phyloP scores from a whole-genome alignment of 805 yeast genomes.

The Metschnikowia vanudenii region DNA sequence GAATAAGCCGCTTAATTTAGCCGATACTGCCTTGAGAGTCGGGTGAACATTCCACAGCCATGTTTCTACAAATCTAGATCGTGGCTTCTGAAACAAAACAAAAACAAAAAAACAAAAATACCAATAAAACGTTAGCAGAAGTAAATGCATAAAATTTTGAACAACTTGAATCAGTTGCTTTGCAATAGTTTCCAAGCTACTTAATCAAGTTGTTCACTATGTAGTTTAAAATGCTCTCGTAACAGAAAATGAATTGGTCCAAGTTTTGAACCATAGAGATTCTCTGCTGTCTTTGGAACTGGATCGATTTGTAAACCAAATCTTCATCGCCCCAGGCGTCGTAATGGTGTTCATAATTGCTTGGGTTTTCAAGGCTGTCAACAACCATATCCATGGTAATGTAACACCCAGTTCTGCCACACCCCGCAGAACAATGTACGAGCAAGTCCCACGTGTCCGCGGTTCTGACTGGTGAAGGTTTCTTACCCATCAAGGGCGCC shows the following conservation, averaged over 20 bases:
- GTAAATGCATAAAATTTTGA: slow-evolving; percentile 1
- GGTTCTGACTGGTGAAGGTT: slow-evolving; percentile 1
- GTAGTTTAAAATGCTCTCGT: slow-evolving; percentile 44
- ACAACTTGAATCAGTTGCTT: not conserved
- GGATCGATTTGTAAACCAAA: slow-evolving; percentile 60
- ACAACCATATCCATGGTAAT: slow-evolving; percentile 45
- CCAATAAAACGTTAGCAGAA: too few relatives aligned
- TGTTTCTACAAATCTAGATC: not conserved
- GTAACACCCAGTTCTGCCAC: slow-evolving; percentile 57
- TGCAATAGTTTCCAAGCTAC: not conserved
- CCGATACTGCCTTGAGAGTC: not conserved
- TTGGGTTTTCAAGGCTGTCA: slow-evolving; percentile 22
- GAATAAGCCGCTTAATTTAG: not conserved
- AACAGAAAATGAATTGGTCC: slow-evolving; percentile 71
- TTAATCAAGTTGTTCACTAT: slow-evolving; percentile 14
- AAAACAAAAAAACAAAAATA: too few relatives aligned
- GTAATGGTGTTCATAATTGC: slow-evolving; percentile 18
- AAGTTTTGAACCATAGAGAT: slow-evolving; percentile 83
- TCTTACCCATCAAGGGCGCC: slow-evolving; percentile 5
- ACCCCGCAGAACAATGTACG: slow-evolving; percentile 61
- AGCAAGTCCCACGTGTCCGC: slow-evolving; percentile 23
- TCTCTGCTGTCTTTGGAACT: slow-evolving; percentile 68
- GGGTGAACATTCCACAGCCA: not conserved
- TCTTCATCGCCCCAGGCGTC: slow-evolving; percentile 44
- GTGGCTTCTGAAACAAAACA: too few relatives aligned